A percentile compares a stretch with the other conserved stretches of the same genome.
Evolutionary conservation across 371 early-diverging fungal species (phyloP).

Genomic region (Saksenaea oblongispora): DNA sequence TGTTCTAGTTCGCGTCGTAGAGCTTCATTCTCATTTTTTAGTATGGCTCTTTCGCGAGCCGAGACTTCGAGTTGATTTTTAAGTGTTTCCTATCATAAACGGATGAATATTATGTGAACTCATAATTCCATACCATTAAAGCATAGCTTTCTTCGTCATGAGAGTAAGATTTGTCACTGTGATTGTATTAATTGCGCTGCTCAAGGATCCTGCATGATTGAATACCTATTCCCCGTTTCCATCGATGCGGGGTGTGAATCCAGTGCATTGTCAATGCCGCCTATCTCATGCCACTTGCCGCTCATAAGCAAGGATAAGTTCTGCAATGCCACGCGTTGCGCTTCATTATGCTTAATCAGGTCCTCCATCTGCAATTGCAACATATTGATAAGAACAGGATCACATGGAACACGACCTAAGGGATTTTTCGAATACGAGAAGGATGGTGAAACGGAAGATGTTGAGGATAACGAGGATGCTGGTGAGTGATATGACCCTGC

Average conservation of each 20-base stretch:
- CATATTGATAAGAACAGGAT: slow-evolving; percentile 4
- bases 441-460: background rate
- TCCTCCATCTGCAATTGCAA: slow-evolving; percentile 33
- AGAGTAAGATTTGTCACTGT: background rate
- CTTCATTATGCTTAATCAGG: slow-evolving; percentile 34
- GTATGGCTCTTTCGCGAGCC: slow-evolving; percentile 47
- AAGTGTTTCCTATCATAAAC: slow-evolving; percentile 21
- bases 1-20: slow-evolving; percentile 55
- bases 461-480: slow-evolving; percentile 1
- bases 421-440: background rate
- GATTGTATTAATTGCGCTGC: background rate
- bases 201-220: background rate
- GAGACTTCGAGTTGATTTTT: slow-evolving; percentile 48
- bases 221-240: slow-evolving; percentile 2
- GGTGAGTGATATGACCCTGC: background rate
- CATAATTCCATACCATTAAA: background rate
- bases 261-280: background rate
- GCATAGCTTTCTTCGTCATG: background rate
- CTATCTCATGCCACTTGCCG: background rate
- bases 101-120: background rate
- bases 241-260: background rate
- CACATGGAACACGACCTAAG: background rate
- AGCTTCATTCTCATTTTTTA: slow-evolving; percentile 58
- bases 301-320: slow-evolving; percentile 17
- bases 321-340: slow-evolving; percentile 27